A percentile compares a stretch with the other conserved stretches of the same genome.
These are phyloP conservation scores for Larix kaempferi DNA, from an alignment of 75 land plant genomes.

Conservation along the genomic window DNA sequence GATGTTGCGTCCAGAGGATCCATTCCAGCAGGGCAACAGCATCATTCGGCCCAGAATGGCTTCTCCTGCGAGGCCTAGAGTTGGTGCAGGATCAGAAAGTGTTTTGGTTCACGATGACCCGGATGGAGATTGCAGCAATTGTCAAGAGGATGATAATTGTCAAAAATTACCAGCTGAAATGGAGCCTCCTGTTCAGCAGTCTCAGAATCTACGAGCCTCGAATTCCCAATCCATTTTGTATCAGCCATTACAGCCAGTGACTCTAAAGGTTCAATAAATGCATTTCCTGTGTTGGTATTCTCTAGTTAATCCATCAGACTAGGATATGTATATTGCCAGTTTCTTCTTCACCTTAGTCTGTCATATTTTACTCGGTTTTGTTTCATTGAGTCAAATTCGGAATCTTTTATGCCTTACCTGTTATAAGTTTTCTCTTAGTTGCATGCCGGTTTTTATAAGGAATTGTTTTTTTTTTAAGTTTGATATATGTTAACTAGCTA, in stretches of 20 bases:
- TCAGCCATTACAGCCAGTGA: slow-evolving; percentile 11
- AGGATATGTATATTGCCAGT: background rate
- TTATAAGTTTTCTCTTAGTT: too few species aligned
- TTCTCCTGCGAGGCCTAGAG: slow-evolving; percentile 6
- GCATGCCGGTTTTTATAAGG: background rate
- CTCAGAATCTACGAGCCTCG: background rate
- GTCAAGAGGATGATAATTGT: background rate
- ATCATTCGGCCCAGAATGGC: slow-evolving; percentile 4
- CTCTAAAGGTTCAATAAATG: slow-evolving; percentile 4
- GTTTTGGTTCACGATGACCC: slow-evolving; percentile 8
- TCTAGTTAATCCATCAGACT: too few species aligned
- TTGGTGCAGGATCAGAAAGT: slow-evolving; percentile 8
- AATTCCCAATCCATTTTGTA: slow-evolving; percentile 1
- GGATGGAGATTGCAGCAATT: background rate
- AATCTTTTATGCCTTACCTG: too few species aligned
- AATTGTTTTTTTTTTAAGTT: background rate
- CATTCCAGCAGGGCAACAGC: slow-evolving; percentile 1
- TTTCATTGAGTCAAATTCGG: too few species aligned
- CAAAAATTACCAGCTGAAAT: background rate
- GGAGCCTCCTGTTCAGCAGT: background rate
- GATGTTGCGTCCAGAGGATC: slow-evolving; percentile 6
- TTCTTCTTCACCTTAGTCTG: background rate
- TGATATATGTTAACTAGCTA: too few species aligned
- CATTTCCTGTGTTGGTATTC: background rate
- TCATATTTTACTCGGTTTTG: background rate